phyloP scores from a whole-genome alignment of 2,329 filamentous ascomycete species.

The Colletotrichum limetticola region DNA sequence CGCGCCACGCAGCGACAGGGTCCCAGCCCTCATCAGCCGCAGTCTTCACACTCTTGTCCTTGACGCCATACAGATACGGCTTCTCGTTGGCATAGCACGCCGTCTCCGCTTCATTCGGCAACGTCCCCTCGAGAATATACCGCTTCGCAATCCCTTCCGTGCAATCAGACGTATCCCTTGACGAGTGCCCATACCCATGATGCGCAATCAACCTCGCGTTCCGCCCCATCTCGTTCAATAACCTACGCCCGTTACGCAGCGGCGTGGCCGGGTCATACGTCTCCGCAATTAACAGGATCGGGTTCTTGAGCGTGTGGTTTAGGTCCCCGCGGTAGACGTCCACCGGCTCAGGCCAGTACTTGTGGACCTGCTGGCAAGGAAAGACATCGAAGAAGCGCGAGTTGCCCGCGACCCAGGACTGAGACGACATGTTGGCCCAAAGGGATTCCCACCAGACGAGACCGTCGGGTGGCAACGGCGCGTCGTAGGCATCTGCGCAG shows the following conservation, averaged over 20 bases:
- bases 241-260: constrained; percentile 56
- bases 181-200: constrained; percentile 61
- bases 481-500: constrained; percentile 59
- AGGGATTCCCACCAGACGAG: constrained; percentile 57
- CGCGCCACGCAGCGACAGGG: constrained; percentile 12
- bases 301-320: constrained; percentile 54
- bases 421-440: constrained; percentile 58
- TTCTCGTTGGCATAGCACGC: constrained; percentile 59
- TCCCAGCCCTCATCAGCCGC: neutral
- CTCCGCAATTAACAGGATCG: constrained; percentile 59
- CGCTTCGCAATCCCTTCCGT: constrained; percentile 53
- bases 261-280: constrained; percentile 63
- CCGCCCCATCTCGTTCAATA: constrained; percentile 56
- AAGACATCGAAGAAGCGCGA: constrained; percentile 56
- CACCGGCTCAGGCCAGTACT: constrained; percentile 57
- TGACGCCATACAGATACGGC: constrained; percentile 55
- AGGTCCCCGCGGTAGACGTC: constrained; percentile 60
- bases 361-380: constrained; percentile 57
- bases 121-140: constrained; percentile 52
- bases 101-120: constrained; percentile 55
- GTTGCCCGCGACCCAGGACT: constrained; percentile 59
- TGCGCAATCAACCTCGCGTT: constrained; percentile 61
- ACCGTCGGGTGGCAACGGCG: constrained; percentile 48
- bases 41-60: constrained; percentile 10
- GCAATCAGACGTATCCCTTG: constrained; percentile 56